Evolutionary conservation across 352 stramenopile genomes (phyloP).

Genomic region (Phytophthora agathidicida): DNA sequence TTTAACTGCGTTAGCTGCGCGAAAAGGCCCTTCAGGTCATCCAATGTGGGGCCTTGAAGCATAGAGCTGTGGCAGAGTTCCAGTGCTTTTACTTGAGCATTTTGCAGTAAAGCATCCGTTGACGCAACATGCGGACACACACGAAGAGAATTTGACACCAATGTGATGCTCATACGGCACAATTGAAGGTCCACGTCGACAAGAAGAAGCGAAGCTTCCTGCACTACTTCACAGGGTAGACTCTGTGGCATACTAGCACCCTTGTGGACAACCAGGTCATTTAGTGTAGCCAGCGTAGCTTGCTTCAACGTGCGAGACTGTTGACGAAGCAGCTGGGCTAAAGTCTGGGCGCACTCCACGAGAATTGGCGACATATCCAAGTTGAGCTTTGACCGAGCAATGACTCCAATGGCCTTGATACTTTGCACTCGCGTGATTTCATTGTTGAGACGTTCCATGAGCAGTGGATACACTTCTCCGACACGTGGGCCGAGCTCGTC

Average conservation of each 20-base stretch:
- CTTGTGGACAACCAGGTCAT: constrained; percentile 88
- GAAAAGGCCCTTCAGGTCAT: constrained; percentile 64
- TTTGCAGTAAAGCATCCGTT: constrained; percentile 66
- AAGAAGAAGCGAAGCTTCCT: constrained; percentile 92
- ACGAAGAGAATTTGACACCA: constrained; percentile 81
- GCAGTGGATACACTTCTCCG: constrained; percentile 87
- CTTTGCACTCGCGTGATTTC: constrained; percentile 97
- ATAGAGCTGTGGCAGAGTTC: constrained; percentile 92
- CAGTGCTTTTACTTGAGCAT: constrained; percentile 83
- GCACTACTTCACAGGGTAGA: constrained; percentile 91
- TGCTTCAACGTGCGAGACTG: constrained; percentile 96
- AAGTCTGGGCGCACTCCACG: constrained; percentile 80
- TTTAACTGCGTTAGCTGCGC: constrained; percentile 71
- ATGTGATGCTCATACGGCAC: constrained; percentile 92
- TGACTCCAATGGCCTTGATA: constrained; percentile 95
- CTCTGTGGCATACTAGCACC: constrained; percentile 65
- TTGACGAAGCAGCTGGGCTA: constrained; percentile 94
- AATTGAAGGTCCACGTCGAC: constrained; percentile 97
- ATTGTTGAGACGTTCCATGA: constrained; percentile 97
- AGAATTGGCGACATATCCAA: constrained; percentile 94
- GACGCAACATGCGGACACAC: constrained; percentile 65
- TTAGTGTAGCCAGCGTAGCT: constrained; percentile 91
- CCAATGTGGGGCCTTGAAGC: constrained; percentile 86
- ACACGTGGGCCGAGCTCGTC: constrained; percentile 84
- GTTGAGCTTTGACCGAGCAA: constrained; percentile 85